These are phyloP conservation scores for Aciculoconidium aculeatum DNA, from an alignment of 805 yeast genomes.

Conservation along the genomic window DNA sequence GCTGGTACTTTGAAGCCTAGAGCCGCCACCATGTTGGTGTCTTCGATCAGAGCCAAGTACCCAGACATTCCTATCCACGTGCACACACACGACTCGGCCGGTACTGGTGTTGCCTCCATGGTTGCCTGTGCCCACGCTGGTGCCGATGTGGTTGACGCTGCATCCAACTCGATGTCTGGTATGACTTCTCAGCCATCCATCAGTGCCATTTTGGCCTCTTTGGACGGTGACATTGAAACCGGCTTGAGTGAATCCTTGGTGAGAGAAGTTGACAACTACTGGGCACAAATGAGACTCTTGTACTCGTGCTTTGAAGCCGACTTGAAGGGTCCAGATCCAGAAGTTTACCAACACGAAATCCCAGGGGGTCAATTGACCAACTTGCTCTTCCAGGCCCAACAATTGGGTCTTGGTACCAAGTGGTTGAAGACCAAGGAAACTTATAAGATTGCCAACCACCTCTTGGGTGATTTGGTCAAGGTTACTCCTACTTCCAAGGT, in stretches of 20 bases:
- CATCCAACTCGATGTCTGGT: slow-evolving; percentile 96
- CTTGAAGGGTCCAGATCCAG: slow-evolving; percentile 99
- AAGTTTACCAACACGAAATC: slow-evolving; percentile 95
- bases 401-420: slow-evolving; percentile 93
- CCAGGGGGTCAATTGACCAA: slow-evolving; percentile 99
- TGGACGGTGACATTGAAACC: slow-evolving; percentile 79
- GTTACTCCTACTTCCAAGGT: slow-evolving; percentile 99
- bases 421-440: slow-evolving; percentile 96
- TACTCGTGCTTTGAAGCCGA: slow-evolving; percentile 98
- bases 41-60: slow-evolving; percentile 75
- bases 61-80: slow-evolving; percentile 97
- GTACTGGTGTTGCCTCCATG: slow-evolving; percentile 98
- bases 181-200: slow-evolving; percentile 97
- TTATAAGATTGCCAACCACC: slow-evolving; percentile 82
- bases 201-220: slow-evolving; percentile 85
- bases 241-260: slow-evolving; percentile 63
- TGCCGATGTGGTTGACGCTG: slow-evolving; percentile 97
- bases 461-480: slow-evolving; percentile 94
- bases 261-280: slow-evolving; percentile 84
- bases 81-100: slow-evolving; percentile 99
- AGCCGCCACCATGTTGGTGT: slow-evolving; percentile 80
- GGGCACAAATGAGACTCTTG: slow-evolving; percentile 98
- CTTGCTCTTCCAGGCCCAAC: slow-evolving; percentile 97
- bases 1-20: slow-evolving; percentile 97
- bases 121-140: slow-evolving; percentile 92